phyloP scores from a whole-genome alignment of 495 filamentous ascomycete species.

The Penicillium dipodomyicola region DNA sequence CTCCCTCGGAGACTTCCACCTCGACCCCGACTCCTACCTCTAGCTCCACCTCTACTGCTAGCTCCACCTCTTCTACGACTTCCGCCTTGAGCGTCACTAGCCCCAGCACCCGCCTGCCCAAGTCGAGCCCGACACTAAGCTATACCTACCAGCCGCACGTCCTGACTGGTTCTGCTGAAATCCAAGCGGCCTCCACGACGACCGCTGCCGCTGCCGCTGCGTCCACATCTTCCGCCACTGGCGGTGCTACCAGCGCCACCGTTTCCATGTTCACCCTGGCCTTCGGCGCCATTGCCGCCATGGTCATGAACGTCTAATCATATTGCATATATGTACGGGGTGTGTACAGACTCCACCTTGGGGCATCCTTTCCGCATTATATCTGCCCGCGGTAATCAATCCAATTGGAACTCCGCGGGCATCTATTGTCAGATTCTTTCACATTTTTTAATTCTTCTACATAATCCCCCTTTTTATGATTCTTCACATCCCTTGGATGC shows the following conservation, averaged over 20 bases:
- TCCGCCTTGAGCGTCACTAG: slow-evolving; percentile 38
- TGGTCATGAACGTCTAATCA: slow-evolving; percentile 28
- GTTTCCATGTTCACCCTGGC: slow-evolving; percentile 29
- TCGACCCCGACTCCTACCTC: slow-evolving; percentile 19
- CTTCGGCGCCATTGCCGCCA: slow-evolving; percentile 31
- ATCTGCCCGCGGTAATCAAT: slow-evolving; percentile 2
- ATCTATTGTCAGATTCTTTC: slow-evolving; percentile 12
- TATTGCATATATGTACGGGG: slow-evolving; percentile 6
- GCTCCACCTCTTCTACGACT: slow-evolving; percentile 19
- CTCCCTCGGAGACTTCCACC: slow-evolving; percentile 21
- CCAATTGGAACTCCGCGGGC: slow-evolving; percentile 16
- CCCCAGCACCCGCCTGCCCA: slow-evolving; percentile 32
- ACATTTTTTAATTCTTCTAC: slow-evolving; percentile 22
- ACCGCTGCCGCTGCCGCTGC: slow-evolving; percentile 17
- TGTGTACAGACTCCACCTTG: slow-evolving; percentile 16
- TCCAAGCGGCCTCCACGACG: slow-evolving; percentile 14
- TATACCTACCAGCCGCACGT: slow-evolving; percentile 13
- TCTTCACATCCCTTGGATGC: slow-evolving; percentile 14
- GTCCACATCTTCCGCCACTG: slow-evolving; percentile 13
- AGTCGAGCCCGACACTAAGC: slow-evolving; percentile 15
- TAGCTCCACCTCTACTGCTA: slow-evolving; percentile 12
- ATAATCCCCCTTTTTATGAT: slow-evolving; percentile 20
- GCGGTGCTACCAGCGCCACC: slow-evolving; percentile 23
- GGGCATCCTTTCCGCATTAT: slow-evolving; percentile 3
- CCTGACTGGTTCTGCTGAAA: slow-evolving; percentile 6